Conservation (phyloP, 2,329 filamentous ascomycete species). For the Calonectria pteridis region DNA sequence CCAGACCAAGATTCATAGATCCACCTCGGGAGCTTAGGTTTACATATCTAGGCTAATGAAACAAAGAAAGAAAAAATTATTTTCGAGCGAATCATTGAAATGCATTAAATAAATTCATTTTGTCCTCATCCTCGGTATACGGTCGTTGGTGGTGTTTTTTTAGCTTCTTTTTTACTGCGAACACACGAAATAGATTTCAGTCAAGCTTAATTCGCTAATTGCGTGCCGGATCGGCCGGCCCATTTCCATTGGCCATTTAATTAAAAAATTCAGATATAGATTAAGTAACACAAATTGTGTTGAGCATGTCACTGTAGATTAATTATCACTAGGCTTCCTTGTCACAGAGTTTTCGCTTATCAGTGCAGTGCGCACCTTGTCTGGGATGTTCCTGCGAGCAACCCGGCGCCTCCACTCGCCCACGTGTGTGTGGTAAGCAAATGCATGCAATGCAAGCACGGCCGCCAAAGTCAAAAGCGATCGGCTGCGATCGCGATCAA, state of each 20-base stretch:
- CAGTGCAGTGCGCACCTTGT: neutral
- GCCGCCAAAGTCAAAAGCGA: neutral
- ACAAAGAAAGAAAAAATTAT: neutral
- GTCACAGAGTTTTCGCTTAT: neutral
- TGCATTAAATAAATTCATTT: neutral
- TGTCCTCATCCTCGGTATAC: neutral
- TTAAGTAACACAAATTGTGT: too few species aligned
- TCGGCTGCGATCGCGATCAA: neutral
- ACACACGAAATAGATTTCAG: neutral
- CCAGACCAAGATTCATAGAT: constrained; percentile 51
- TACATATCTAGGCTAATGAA: neutral
- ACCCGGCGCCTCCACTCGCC: neutral
- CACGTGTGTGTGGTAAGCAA: neutral
- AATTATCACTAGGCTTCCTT: neutral
- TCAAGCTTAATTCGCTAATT: neutral
- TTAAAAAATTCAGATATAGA: neutral
- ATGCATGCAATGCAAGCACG: neutral
- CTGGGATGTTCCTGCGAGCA: neutral
- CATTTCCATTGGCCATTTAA: neutral
- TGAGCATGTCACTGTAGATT: neutral
- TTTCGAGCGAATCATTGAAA: neutral
- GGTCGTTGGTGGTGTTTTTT: neutral
- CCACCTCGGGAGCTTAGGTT: constrained; percentile 26
- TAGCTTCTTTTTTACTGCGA: neutral
- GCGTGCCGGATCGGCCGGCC: neutral